Percentiles rank a stretch among this genome's conserved stretches.
phyloP scores from a whole-genome alignment of 768 basidiomycete genomes.

The Boletus patriciae region DNA sequence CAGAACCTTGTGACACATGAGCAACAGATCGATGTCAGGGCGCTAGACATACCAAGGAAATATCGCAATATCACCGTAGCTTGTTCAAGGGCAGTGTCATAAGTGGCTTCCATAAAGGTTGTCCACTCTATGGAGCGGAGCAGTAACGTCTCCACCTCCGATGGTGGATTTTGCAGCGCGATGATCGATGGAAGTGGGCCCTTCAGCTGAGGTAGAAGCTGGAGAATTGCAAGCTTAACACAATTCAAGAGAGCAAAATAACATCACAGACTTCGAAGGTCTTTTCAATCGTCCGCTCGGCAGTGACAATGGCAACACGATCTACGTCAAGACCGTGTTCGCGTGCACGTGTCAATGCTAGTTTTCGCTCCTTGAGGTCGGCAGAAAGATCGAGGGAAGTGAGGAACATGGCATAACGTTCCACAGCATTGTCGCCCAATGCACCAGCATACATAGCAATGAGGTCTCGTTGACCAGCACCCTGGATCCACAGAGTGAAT shows the following conservation, averaged over 20 bases:
- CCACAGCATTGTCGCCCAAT: constrained; percentile 86
- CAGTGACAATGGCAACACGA: constrained; percentile 76
- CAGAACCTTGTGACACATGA: constrained; percentile 51
- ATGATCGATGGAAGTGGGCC: constrained; percentile 64
- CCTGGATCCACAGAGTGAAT: constrained; percentile 36
- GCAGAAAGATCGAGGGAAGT: constrained; percentile 68
- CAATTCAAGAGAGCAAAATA: constrained; percentile 6
- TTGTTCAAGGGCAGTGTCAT: constrained; percentile 76
- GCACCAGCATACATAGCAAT: constrained; percentile 95
- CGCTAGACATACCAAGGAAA: constrained; percentile 70
- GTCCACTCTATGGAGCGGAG: constrained; percentile 95
- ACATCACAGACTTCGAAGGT: constrained; percentile 55
- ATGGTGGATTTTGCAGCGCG: constrained; percentile 53
- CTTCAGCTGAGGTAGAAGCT: constrained; percentile 55
- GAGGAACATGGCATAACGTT: constrained; percentile 90
- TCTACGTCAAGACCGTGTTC: constrained; percentile 85
- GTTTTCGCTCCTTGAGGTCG: constrained; percentile 61
- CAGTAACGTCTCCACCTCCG: constrained; percentile 60
- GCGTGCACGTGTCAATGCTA: constrained; percentile 70
- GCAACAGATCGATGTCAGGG: neutral
- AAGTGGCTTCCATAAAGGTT: constrained; percentile 70
- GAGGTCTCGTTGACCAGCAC: constrained; percentile 76
- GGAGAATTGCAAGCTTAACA: constrained; percentile 7
- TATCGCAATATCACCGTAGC: constrained; percentile 87
- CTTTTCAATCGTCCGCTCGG: constrained; percentile 72